Percentiles rank a stretch among this genome's conserved stretches.
Evolutionary conservation across 805 yeast genomes (phyloP).

Genomic region (Yarrowia sp.): DNA sequence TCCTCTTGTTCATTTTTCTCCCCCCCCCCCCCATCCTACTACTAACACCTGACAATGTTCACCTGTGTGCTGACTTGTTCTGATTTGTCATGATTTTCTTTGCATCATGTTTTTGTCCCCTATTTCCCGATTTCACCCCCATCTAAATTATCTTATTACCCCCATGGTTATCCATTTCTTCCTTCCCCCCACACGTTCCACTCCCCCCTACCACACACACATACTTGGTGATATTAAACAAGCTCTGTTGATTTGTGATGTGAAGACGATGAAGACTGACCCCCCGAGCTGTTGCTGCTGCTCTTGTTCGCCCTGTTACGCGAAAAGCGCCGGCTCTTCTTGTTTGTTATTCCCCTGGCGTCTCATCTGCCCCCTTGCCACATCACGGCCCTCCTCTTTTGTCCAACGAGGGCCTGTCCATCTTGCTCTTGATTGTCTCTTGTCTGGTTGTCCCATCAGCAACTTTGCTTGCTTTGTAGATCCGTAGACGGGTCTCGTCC

Average conservation of each 20-base stretch:
- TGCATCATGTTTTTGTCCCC: not conserved
- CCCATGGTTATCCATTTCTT: slow-evolving; percentile 3
- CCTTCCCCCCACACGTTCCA: not conserved
- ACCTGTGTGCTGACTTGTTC: not conserved
- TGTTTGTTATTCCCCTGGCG: not conserved
- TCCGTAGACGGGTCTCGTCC: slow-evolving; percentile 29
- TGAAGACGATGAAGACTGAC: too few species aligned
- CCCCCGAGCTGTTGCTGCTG: too few species aligned
- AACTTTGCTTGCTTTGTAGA: slow-evolving; percentile 1
- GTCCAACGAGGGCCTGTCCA: too few species aligned
- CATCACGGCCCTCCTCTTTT: not conserved
- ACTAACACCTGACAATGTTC: not conserved
- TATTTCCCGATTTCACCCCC: slow-evolving; percentile 3
- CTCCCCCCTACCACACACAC: not conserved
- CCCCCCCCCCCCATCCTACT: not conserved
- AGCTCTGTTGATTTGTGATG: too few species aligned
- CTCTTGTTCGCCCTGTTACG: too few species aligned
- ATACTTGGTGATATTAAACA: too few species aligned
- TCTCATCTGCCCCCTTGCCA: too few species aligned
- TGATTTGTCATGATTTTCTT: slow-evolving; percentile 7
- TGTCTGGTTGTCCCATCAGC: not conserved
- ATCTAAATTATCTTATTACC: slow-evolving; percentile 25
- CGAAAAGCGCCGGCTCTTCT: not conserved
- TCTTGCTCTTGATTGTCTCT: not conserved
- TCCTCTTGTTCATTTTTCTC: not conserved